phyloP scores from a whole-genome alignment of 352 stramenopile species.

The Phytophthora meadii region DNA sequence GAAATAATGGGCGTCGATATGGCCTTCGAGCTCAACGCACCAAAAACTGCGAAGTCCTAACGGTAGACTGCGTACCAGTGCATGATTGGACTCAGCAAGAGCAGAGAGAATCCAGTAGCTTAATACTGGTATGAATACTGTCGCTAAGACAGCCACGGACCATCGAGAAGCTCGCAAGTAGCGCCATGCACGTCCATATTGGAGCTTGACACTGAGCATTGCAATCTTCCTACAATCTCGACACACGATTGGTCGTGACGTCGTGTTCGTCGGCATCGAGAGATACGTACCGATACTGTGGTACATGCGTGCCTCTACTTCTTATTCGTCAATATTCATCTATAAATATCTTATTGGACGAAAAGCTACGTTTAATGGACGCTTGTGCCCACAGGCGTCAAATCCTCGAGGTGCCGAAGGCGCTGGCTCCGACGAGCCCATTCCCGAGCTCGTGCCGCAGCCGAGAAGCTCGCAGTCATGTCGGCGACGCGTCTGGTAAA shows the following conservation, averaged over 20 bases:
- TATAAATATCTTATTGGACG: slow-evolving; percentile 9
- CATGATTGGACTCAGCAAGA: slow-evolving; percentile 34
- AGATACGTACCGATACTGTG: too few species aligned
- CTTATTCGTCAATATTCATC: too few species aligned
- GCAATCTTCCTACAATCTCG: too few species aligned
- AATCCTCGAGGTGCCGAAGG: slow-evolving; percentile 14
- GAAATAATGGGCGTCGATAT: slow-evolving; percentile 50
- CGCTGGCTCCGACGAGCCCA: slow-evolving; percentile 14
- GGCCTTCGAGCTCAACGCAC: slow-evolving; percentile 48
- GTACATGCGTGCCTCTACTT: too few species aligned
- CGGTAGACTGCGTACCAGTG: slow-evolving; percentile 23
- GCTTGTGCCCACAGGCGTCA: not conserved
- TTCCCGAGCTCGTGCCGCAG: slow-evolving; percentile 16
- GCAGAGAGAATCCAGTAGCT: slow-evolving; percentile 25
- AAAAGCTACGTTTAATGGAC: slow-evolving; percentile 6
- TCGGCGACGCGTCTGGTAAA: slow-evolving; percentile 20
- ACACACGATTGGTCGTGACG: not conserved
- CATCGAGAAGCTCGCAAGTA: slow-evolving; percentile 15
- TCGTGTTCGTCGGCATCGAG: too few species aligned
- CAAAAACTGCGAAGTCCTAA: slow-evolving; percentile 17
- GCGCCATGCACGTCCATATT: not conserved
- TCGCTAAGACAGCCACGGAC: slow-evolving; percentile 4
- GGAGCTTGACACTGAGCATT: too few species aligned
- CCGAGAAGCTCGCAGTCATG: slow-evolving; percentile 22
- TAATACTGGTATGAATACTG: slow-evolving; percentile 10